These are phyloP conservation scores for Fusarium coicis DNA, from an alignment of 2,329 filamentous ascomycete genomes.

Conservation along the genomic window DNA sequence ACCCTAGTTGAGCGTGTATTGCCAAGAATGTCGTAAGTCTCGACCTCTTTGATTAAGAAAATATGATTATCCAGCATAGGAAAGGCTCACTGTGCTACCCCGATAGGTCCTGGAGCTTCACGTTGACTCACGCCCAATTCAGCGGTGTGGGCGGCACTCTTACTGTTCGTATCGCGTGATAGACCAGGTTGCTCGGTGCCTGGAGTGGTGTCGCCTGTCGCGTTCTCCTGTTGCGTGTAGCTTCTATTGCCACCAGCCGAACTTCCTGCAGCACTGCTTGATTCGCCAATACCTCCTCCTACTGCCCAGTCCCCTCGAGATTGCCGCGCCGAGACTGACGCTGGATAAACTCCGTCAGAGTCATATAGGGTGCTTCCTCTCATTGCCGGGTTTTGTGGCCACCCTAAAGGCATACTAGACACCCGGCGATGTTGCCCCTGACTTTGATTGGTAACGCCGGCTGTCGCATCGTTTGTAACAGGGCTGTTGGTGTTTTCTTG, in stretches of 20 bases:
- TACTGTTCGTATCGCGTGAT: not conserved
- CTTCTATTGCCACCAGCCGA: conserved; percentile 8
- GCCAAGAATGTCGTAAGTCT: not conserved
- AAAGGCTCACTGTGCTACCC: conserved; percentile 15
- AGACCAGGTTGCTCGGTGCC: not conserved
- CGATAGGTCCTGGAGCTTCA: not conserved
- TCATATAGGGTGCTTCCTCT: conserved; percentile 38
- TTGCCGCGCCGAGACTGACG: conserved; percentile 20
- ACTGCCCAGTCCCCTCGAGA: conserved; percentile 28
- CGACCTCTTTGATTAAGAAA: not conserved
- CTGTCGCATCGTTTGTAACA: conserved; percentile 10
- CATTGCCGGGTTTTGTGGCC: conserved; percentile 49
- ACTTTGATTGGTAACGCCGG: conserved; percentile 38
- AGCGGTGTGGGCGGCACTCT: not conserved
- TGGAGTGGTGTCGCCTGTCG: conserved; percentile 1
- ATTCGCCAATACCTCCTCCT: not conserved
- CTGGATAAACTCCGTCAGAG: conserved; percentile 29
- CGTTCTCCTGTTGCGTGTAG: not conserved
- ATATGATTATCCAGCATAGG: not conserved
- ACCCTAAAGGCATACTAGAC: conserved; percentile 53
- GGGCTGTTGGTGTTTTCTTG: conserved; percentile 35
- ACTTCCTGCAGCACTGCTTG: conserved; percentile 15
- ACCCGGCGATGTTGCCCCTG: conserved; percentile 38
- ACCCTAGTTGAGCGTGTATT: not conserved
- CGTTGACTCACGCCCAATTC: not conserved